A percentile compares a stretch with the other conserved stretches of the same genome.
phyloP scores from a whole-genome alignment of 2,329 filamentous ascomycete species.

The Colletotrichum tropicale region DNA sequence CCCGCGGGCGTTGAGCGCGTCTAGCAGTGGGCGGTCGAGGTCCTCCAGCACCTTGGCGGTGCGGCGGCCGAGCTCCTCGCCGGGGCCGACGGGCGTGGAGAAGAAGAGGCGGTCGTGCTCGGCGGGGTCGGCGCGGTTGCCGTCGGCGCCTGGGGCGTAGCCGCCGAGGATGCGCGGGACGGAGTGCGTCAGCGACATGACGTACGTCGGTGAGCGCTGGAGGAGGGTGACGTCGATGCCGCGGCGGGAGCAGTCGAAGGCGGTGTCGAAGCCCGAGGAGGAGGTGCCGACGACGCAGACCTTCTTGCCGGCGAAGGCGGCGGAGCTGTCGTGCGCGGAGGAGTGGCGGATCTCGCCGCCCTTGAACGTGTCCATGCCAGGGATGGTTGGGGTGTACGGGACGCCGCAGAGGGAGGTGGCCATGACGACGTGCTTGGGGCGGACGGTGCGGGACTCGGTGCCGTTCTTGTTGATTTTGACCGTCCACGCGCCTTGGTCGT shows the following conservation, averaged over 20 bases:
- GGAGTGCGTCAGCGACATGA: constrained; percentile 33
- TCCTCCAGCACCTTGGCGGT: constrained; percentile 19
- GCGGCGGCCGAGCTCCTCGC: constrained; percentile 31
- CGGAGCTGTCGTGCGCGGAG: background rate
- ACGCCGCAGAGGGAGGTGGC: constrained; percentile 60
- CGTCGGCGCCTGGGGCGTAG: constrained; percentile 23
- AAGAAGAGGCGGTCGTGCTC: constrained; percentile 53
- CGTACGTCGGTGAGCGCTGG: constrained; percentile 31
- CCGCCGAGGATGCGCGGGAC: constrained; percentile 30
- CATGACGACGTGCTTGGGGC: constrained; percentile 56
- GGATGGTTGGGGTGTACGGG: constrained; percentile 32
- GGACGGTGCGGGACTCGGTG: constrained; percentile 45
- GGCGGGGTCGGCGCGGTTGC: constrained; percentile 56
- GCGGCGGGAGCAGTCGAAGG: background rate
- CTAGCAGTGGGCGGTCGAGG: constrained; percentile 19
- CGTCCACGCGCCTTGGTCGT: background rate
- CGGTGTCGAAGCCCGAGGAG: background rate
- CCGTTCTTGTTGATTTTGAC: constrained; percentile 20
- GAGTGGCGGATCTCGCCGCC: background rate
- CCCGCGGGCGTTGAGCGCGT: constrained; percentile 26
- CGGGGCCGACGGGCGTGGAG: constrained; percentile 59
- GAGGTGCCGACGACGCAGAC: background rate
- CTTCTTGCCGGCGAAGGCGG: background rate
- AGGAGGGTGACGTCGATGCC: background rate
- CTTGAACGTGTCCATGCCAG: constrained; percentile 22